Base-by-base conservation (phyloP, 73 alveolate genomes). In the Tetrahymena thermophila region DNA sequence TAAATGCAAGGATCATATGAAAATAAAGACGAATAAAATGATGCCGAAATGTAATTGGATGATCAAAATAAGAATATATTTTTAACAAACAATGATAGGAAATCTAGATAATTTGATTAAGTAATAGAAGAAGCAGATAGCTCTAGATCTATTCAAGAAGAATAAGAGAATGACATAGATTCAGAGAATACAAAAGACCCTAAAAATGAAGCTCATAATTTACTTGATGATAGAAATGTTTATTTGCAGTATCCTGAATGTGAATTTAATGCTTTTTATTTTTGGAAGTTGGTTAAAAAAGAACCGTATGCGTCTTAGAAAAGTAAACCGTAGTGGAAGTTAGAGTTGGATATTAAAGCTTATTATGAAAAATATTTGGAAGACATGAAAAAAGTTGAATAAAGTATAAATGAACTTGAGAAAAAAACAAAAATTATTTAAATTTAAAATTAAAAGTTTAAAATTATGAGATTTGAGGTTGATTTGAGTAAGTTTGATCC, bases 271-370 rank as follows among this genome's bases (percentile, higher is more conserved):
- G 95, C 97, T 56, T 95, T 95, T 37, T 95, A 14, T 84, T 95
- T 84, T 37, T 50, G 93, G 28, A 83, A 95, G 14, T 85, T 56
- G 57, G 35, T 95, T 14, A 94, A 95, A 85, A 34, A 89, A 89
- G 35, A 84, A n/a, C 93, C 93, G 23, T 89, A 85, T 34, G 10
- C 94, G 5, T 35, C 94, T 28, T 19, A 85, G 84, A 95, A 95
- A 93, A 89, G 95, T 11, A 89, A 85, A 35, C 97, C 97, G n/a
- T 93, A 95, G 44, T 95, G 97, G 97, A 95, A 89, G 38, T 43
- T 95, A 35, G 97, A 95, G 34, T 40, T 95, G 0, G 93, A 85
- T 35, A 85, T 95, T 40, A 95, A 85, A 95, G 84, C 44, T 55
- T 95, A 85, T 35, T 95, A 89, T 95, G 97, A 95, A 31, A 89